Evolutionary conservation across 1,284 basidiomycete species (phyloP).

Genomic region (Puccinia coronata): DNA sequence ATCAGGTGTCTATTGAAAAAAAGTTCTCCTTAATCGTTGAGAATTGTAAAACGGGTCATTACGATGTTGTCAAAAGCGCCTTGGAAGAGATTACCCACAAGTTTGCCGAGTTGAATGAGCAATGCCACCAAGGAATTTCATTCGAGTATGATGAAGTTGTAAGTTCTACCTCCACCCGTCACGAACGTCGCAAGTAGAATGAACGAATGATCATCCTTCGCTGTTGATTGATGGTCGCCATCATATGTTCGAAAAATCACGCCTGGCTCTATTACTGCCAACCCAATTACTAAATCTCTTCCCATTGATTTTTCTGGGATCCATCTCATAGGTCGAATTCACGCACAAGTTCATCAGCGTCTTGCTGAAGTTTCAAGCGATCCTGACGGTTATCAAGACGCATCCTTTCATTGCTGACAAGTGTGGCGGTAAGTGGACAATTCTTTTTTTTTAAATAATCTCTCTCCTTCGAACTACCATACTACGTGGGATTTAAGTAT

Average conservation of each 20-base stretch:
- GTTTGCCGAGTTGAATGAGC: background rate
- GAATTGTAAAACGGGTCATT: background rate
- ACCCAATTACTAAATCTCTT: background rate
- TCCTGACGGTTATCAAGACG: background rate
- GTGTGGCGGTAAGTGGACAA: background rate
- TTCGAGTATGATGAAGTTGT: constrained; percentile 17
- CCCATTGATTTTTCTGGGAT: background rate
- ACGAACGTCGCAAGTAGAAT: background rate
- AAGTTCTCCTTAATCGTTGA: background rate
- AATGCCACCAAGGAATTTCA: constrained; percentile 7
- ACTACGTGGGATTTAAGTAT: background rate
- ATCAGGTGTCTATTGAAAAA: background rate
- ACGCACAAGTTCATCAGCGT: background rate
- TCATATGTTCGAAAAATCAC: background rate
- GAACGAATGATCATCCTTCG: background rate
- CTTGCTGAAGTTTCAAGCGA: constrained; percentile 31
- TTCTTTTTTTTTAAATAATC: background rate
- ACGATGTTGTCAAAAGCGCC: background rate
- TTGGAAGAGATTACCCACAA: constrained; percentile 6
- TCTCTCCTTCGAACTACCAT: background rate
- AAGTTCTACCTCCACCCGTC: background rate
- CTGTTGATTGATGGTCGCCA: background rate
- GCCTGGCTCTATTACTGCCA: background rate
- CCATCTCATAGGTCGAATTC: constrained; percentile 10
- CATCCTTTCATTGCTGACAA: background rate